Evolutionary conservation across 1,139 yeast genomes (phyloP), one percentile per base, ranked within the genome.

Genomic region (Geotrichum candidum): DNA sequence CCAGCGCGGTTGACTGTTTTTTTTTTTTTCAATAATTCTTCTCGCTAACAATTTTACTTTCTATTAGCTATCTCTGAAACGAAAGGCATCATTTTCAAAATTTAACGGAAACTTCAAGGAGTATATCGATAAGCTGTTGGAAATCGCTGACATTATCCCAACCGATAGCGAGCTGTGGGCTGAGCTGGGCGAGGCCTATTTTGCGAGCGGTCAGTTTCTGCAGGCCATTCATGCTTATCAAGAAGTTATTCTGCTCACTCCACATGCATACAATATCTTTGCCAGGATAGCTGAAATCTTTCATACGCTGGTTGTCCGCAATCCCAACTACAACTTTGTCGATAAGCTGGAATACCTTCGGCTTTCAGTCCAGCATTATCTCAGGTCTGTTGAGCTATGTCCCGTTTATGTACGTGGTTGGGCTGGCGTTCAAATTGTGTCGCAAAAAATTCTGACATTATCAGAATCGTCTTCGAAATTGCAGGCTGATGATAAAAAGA

Each of bases 141-240:
- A 74, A 62, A 82, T 81, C 68, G 73, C 86, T 59, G 82, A 82
- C 58, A 71, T 79, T 60, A 83, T 81, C 67, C 97, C 97, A 0
- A 73, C 85, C 38, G 98, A 94, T 73, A 76, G 83, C 6, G 84
- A 87, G 66, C 77, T 89, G 0, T 90, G 96, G 96, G 80, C 84
- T 56, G 96, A 89, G 73, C 77, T 90, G 63, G 88, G 85, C 5
- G 83, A 84, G 51, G 79, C 81, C 31, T 92, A 92, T 70, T 74
- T 74, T 48, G 71, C 76, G 10, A 66, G 80, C n/a, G 91, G 91
- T 0, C 84, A 85, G 23, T 86, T 82, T 68, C 86, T 83, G 41
- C 84, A 86, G 68, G 86, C 95, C 0, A 79, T 87, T 9, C 84
- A 80, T 70, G 80, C 90, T 63, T 79, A 82, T 52, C 85, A 89